These are phyloP conservation scores for Podaxis carcinomalis DNA, from an alignment of 768 basidiomycete species.

Conservation along the genomic window DNA sequence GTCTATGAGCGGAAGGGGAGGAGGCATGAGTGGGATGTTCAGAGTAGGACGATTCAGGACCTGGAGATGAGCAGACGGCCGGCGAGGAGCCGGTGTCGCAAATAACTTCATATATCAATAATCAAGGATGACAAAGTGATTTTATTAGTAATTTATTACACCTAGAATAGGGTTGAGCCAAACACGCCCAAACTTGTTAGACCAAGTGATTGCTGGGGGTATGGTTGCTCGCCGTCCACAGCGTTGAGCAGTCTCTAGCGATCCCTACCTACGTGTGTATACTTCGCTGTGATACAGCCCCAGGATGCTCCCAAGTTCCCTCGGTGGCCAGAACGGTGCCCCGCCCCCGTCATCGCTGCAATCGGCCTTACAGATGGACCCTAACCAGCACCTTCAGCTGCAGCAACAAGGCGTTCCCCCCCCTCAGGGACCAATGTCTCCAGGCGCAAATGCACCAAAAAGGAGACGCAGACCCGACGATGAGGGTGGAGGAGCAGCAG, in stretches of 20 bases:
- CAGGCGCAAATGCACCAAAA: constrained; percentile 34
- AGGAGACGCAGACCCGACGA: constrained; percentile 60
- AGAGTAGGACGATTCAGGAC: constrained; percentile 1
- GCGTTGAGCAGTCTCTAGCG: constrained; percentile 25
- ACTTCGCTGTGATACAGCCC: neutral
- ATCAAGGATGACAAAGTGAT: neutral
- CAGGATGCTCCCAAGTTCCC: constrained; percentile 33
- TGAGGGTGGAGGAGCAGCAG: constrained; percentile 52
- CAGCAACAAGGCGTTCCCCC: constrained; percentile 33
- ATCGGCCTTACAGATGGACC: constrained; percentile 65
- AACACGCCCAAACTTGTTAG: constrained; percentile 28
- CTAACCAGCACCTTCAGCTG: constrained; percentile 39
- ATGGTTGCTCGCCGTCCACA: constrained; percentile 23
- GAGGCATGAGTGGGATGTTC: constrained; percentile 11
- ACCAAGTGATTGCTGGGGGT: constrained; percentile 15
- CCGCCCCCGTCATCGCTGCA: constrained; percentile 48
- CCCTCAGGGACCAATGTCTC: constrained; percentile 24
- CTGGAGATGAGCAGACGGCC: neutral
- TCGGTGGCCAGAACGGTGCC: constrained; percentile 24
- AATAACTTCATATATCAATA: neutral
- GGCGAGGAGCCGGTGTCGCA: neutral
- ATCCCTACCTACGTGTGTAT: constrained; percentile 10
- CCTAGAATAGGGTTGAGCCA: constrained; percentile 26
- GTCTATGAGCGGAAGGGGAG: constrained; percentile 20
- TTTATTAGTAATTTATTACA: constrained; percentile 15